A percentile compares a stretch with the other conserved stretches of the same genome.
phyloP scores from a whole-genome alignment of 2,329 filamentous ascomycete species.

The Bipolaris bicolor region DNA sequence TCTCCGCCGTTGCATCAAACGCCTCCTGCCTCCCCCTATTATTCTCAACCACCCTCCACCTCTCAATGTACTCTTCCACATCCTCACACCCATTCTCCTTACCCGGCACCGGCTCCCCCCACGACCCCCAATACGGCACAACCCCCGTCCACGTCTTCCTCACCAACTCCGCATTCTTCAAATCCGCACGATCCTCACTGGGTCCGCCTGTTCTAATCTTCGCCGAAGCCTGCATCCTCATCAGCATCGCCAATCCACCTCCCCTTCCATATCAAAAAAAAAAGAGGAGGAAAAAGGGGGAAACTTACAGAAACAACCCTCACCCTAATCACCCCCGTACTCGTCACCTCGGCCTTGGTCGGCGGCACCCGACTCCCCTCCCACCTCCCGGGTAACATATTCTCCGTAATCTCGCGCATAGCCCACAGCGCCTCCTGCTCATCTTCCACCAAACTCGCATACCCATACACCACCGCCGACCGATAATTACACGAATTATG shows the following conservation, averaged over 20 bases:
- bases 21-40: slow-evolving; percentile 26
- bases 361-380: slow-evolving; percentile 39
- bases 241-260: too few species aligned
- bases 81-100: slow-evolving; percentile 53
- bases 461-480: slow-evolving; percentile 37
- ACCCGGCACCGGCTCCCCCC: slow-evolving; percentile 40
- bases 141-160: slow-evolving; percentile 44
- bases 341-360: slow-evolving; percentile 35
- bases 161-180: slow-evolving; percentile 34
- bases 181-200: slow-evolving; percentile 42
- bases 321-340: slow-evolving; percentile 39
- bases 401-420: slow-evolving; percentile 43
- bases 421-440: slow-evolving; percentile 37
- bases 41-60: slow-evolving; percentile 41
- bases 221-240: slow-evolving; percentile 16
- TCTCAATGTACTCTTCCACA: slow-evolving; percentile 67
- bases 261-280: neutral
- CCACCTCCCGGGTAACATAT: slow-evolving; percentile 42
- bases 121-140: slow-evolving; percentile 43
- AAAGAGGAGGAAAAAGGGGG: neutral
- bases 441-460: slow-evolving; percentile 34
- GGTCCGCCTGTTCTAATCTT: slow-evolving; percentile 45
- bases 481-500: slow-evolving; percentile 49
- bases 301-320: slow-evolving; percentile 33
- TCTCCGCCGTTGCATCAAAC: slow-evolving; percentile 36